phyloP scores from a whole-genome alignment of 257 asterid genomes.

The Galeopsis tetrahit region DNA sequence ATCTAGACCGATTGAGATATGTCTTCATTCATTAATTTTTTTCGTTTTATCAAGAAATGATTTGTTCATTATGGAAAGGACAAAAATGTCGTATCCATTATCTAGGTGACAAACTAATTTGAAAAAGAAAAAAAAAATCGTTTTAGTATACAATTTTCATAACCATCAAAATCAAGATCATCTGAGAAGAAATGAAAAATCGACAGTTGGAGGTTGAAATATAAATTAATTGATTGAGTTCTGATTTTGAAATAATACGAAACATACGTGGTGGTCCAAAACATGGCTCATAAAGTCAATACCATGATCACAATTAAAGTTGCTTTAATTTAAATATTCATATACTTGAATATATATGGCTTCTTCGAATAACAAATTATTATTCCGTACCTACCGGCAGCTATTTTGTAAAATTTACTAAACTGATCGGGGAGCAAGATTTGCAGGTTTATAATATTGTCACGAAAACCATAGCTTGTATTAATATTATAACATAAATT shows the following conservation, averaged over 20 bases:
- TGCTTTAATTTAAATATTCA: conserved; percentile 7
- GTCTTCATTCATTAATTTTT: no score
- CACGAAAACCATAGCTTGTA: neutral
- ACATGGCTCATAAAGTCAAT: conserved; percentile 40
- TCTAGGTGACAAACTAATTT: neutral
- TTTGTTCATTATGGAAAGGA: neutral
- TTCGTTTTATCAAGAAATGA: no score
- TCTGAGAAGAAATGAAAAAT: conserved; percentile 22
- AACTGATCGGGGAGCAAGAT: neutral
- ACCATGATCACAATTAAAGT: conserved; percentile 26
- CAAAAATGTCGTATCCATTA: neutral
- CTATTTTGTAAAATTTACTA: conserved; percentile 9
- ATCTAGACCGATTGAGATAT: no score
- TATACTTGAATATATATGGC: neutral
- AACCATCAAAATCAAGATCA: conserved; percentile 36
- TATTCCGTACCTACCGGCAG: conserved; percentile 35
- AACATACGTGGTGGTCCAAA: conserved; percentile 42
- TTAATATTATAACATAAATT: no score
- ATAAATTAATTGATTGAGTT: conserved; percentile 21
- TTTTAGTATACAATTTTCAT: neutral
- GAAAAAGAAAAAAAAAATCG: neutral
- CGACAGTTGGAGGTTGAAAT: conserved; percentile 48
- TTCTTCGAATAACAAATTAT: conserved; percentile 12
- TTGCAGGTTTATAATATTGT: neutral
- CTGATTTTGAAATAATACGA: neutral